Conservation (phyloP, 2,329 filamentous ascomycete species). For the Cercospora sp. region DNA sequence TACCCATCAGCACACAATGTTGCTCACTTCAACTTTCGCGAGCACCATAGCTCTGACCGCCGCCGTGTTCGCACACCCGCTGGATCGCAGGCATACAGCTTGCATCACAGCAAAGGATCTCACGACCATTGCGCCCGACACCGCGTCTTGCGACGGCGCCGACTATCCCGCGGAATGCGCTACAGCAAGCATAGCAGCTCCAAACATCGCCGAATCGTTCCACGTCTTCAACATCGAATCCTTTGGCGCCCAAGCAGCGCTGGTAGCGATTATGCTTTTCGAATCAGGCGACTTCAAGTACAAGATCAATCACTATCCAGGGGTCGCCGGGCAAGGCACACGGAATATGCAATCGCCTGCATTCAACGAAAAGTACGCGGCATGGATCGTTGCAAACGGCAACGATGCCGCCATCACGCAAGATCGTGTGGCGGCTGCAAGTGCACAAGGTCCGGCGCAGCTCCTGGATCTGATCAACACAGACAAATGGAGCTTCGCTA, state of each 20-base stretch:
- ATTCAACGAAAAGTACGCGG: constrained; percentile 59
- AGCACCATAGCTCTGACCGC: constrained; percentile 10
- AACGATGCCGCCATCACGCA: constrained; percentile 27
- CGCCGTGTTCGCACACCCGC: background rate
- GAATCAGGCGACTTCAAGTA: constrained; percentile 69
- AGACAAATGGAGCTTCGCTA: constrained; percentile 55
- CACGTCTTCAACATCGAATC: constrained; percentile 56
- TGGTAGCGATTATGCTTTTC: constrained; percentile 69
- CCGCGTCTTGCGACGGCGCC: constrained; percentile 54
- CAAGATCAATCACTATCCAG: constrained; percentile 66
- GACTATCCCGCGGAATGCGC: constrained; percentile 60
- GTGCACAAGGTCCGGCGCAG: constrained; percentile 43
- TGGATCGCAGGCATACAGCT: constrained; percentile 9
- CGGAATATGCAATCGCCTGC: constrained; percentile 63
- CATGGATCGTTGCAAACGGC: constrained; percentile 44
- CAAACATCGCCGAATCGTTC: constrained; percentile 60
- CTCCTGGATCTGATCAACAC: constrained; percentile 55
- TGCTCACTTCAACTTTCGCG: constrained; percentile 11
- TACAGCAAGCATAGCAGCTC: constrained; percentile 63
- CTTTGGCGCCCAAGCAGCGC: constrained; percentile 64
- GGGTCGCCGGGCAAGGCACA: constrained; percentile 70
- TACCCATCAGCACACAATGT: background rate
- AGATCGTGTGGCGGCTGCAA: constrained; percentile 18
- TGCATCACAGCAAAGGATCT: constrained; percentile 47
- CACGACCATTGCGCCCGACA: constrained; percentile 58